Evolutionary conservation across 306 rosid genomes (phyloP).

Genomic region (Cyclanthera cordifolia): DNA sequence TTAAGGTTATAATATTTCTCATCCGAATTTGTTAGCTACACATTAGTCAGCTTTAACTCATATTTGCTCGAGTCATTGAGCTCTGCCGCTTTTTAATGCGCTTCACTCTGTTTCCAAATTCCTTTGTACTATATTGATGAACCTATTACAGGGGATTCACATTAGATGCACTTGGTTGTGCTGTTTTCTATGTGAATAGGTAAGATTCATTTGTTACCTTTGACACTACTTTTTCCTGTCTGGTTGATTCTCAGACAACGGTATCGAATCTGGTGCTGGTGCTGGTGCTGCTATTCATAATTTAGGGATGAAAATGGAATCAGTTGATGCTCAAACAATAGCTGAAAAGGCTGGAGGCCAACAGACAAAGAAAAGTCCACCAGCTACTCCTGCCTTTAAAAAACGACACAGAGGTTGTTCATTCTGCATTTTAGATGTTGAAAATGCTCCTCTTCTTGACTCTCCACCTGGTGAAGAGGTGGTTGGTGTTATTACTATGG

Average conservation of each 20-base stretch:
- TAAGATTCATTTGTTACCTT: not conserved
- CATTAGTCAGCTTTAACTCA: not conserved
- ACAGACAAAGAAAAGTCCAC: conserved; percentile 47
- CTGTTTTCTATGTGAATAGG: not conserved
- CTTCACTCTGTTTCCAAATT: not conserved
- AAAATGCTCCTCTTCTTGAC: conserved; percentile 63
- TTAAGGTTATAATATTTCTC: not conserved
- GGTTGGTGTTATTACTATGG: conserved; percentile 96
- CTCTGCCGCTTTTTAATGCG: not conserved
- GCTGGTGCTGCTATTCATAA: conserved; percentile 19
- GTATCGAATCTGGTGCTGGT: conserved; percentile 6
- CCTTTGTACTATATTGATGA: not conserved
- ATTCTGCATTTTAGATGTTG: conserved; percentile 75
- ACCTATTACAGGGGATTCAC: not conserved
- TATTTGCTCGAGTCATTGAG: not conserved
- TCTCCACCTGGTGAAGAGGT: conserved; percentile 60
- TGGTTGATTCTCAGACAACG: conserved; percentile 21
- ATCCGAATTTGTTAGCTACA: not conserved
- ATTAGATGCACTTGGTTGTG: not conserved
- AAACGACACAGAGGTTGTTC: conserved; percentile 94
- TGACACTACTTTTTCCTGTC: conserved; percentile 13
- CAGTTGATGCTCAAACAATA: conserved; percentile 22
- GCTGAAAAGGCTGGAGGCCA: conserved; percentile 31
- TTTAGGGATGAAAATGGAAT: conserved; percentile 34
- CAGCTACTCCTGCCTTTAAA: conserved; percentile 58